Percentiles rank a stretch among this genome's conserved stretches.
Evolutionary conservation across 768 basidiomycete genomes (phyloP).

Genomic region (Hericium coralloides): DNA sequence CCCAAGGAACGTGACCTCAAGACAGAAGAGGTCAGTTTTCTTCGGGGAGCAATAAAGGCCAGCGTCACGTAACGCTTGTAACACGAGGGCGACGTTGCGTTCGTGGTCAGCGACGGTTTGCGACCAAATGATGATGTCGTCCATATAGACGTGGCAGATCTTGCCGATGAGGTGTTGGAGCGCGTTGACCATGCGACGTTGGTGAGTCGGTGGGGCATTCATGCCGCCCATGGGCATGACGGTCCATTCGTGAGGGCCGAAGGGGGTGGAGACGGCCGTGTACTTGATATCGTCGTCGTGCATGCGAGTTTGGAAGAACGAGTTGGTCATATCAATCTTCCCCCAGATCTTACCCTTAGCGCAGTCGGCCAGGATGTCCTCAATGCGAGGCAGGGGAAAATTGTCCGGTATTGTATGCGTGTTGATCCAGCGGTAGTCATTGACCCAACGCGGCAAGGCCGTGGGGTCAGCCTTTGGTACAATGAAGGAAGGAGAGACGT

Average conservation of each 20-base stretch:
- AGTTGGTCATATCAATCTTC: conserved; percentile 32
- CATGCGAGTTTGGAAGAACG: conserved; percentile 30
- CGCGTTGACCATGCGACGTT: conserved; percentile 24
- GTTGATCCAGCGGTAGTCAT: conserved; percentile 14
- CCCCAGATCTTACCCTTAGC: conserved; percentile 28
- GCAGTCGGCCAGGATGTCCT: conserved; percentile 27
- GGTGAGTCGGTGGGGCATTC: conserved; percentile 29
- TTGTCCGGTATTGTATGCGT: conserved; percentile 18
- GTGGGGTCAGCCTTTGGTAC: conserved; percentile 16
- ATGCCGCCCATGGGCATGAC: conserved; percentile 19
- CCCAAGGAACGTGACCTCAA: conserved; percentile 3
- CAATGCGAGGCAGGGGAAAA: conserved; percentile 12
- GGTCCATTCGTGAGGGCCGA: conserved; percentile 26
- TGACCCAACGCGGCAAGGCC: conserved; percentile 17
- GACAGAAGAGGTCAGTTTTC: conserved; percentile 12
- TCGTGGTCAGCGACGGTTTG: conserved; percentile 13
- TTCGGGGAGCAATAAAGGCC: conserved; percentile 10
- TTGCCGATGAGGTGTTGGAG: conserved; percentile 26
- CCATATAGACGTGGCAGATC: conserved; percentile 35
- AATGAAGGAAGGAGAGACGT: conserved; percentile 29
- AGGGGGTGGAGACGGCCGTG: conserved; percentile 30
- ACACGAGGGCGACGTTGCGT: conserved; percentile 8
- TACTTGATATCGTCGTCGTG: conserved; percentile 21
- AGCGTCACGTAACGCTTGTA: conserved; percentile 11
- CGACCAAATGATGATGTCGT: background rate